A percentile compares a stretch with the other conserved stretches of the same genome.
These are phyloP conservation scores for Cystobasidium pallidum DNA, from an alignment of 1,284 basidiomycete genomes.

Conservation along the genomic window DNA sequence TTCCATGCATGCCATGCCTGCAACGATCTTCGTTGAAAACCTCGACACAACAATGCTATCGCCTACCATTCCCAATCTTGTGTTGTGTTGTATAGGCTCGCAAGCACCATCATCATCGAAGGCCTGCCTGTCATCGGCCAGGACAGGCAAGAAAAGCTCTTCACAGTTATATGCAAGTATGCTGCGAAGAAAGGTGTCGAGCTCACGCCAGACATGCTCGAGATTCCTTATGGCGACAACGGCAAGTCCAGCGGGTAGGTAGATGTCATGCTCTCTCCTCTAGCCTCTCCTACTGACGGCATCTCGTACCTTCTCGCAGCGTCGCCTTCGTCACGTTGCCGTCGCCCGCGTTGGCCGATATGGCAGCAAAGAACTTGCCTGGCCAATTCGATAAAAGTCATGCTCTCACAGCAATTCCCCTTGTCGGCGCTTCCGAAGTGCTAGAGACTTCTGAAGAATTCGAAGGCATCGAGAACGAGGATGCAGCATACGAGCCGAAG, in stretches of 20 bases:
- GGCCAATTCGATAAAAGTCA: constrained; percentile 92
- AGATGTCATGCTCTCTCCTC: background rate
- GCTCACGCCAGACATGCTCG: constrained; percentile 54
- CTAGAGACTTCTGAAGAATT: constrained; percentile 80
- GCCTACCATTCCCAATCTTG: background rate
- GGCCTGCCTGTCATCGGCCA: constrained; percentile 57
- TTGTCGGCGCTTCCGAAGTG: constrained; percentile 89
- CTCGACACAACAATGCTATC: constrained; percentile 52
- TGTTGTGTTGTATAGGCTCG: constrained; percentile 55
- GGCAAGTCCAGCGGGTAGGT: constrained; percentile 56
- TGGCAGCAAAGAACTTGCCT: constrained; percentile 79
- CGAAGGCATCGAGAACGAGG: constrained; percentile 81
- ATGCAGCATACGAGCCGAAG: constrained; percentile 72
- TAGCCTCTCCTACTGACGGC: background rate
- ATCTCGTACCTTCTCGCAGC: constrained; percentile 58
- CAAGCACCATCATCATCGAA: constrained; percentile 58
- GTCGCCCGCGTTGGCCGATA: constrained; percentile 75
- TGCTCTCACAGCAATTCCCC: constrained; percentile 85
- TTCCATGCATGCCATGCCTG: constrained; percentile 15
- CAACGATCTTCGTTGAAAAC: constrained; percentile 47
- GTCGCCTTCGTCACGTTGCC: constrained; percentile 90
- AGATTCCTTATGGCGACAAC: constrained; percentile 57
- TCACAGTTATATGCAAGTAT: constrained; percentile 57
- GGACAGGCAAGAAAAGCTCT: constrained; percentile 56
- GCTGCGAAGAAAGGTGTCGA: constrained; percentile 56